Conservation (phyloP, 2,329 filamentous ascomycete species). For the Blastomyces parvus region DNA sequence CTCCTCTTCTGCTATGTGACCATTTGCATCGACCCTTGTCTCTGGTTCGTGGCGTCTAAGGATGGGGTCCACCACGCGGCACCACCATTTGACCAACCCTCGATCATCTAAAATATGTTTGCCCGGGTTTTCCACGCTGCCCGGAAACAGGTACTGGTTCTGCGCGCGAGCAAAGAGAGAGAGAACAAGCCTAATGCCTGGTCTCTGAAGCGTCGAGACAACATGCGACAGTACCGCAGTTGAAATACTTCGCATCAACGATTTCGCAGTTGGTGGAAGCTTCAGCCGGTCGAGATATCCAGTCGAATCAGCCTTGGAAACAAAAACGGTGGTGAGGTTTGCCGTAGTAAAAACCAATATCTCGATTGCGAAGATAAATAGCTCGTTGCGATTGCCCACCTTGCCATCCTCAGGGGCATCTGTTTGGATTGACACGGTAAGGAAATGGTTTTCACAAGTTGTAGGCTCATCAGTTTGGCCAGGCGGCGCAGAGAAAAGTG, state of each 20-base stretch:
- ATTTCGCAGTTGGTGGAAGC: slow-evolving; percentile 50
- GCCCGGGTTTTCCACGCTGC: slow-evolving; percentile 69
- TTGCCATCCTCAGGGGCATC: not conserved
- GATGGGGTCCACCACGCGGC: slow-evolving; percentile 70
- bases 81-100: slow-evolving; percentile 93
- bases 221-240: slow-evolving; percentile 69
- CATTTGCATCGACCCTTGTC: slow-evolving; percentile 23
- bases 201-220: slow-evolving; percentile 55
- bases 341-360: slow-evolving; percentile 77
- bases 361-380: slow-evolving; percentile 76
- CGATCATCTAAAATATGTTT: slow-evolving; percentile 92
- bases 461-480: slow-evolving; percentile 64
- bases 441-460: slow-evolving; percentile 76
- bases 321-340: slow-evolving; percentile 75
- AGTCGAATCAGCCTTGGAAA: slow-evolving; percentile 94
- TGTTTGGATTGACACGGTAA: slow-evolving; percentile 46
- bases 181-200: slow-evolving; percentile 60
- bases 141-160: slow-evolving; percentile 88
- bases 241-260: slow-evolving; percentile 59
- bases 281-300: slow-evolving; percentile 66
- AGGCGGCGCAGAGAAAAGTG: slow-evolving; percentile 72
- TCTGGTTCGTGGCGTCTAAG: slow-evolving; percentile 42
- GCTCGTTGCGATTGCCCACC: slow-evolving; percentile 32
- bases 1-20: slow-evolving; percentile 14
- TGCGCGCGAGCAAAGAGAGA: slow-evolving; percentile 90